Evolutionary conservation across 139 green algal species (phyloP).

Genomic region (Coccomyxa sp.): DNA sequence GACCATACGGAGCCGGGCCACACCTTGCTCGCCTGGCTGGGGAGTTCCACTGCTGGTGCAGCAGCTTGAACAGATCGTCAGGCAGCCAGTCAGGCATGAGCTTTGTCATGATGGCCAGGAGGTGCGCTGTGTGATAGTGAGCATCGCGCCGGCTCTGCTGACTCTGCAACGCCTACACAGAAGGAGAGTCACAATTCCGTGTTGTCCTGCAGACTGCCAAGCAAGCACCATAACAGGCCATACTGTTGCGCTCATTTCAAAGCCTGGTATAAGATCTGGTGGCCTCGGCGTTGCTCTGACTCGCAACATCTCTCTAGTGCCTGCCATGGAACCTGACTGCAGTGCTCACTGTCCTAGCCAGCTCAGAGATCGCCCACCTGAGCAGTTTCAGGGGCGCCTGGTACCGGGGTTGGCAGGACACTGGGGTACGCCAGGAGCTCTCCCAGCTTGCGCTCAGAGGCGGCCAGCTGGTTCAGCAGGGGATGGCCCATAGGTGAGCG

Average conservation of each 20-base stretch:
- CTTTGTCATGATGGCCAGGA: conserved; percentile 75
- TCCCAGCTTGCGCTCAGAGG: conserved; percentile 20
- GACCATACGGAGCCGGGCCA: no score
- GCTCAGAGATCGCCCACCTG: not conserved
- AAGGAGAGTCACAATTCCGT: no score
- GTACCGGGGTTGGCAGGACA: not conserved
- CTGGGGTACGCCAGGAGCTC: conserved; percentile 10
- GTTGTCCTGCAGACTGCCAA: no score
- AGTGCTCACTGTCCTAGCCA: no score
- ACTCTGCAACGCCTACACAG: no score
- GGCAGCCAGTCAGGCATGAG: conserved; percentile 71
- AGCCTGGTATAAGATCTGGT: no score
- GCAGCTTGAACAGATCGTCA: conserved; percentile 33
- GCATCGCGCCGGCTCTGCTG: conserved; percentile 11
- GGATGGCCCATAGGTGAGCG: conserved; percentile 43
- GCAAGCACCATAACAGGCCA: no score
- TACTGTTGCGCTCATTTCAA: no score
- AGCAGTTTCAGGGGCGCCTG: not conserved
- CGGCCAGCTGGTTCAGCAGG: conserved; percentile 71
- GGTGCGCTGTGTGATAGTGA: conserved; percentile 67
- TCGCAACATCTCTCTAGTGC: no score
- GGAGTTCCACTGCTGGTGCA: conserved; percentile 56
- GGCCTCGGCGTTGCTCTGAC: no score
- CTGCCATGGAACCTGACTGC: conserved; percentile 15
- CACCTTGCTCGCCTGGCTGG: not conserved